Evolutionary conservation across 2,329 filamentous ascomycete species (phyloP), one percentile per base, ranked within the genome.

Genomic region (Proliferodiscus dingleyae): DNA sequence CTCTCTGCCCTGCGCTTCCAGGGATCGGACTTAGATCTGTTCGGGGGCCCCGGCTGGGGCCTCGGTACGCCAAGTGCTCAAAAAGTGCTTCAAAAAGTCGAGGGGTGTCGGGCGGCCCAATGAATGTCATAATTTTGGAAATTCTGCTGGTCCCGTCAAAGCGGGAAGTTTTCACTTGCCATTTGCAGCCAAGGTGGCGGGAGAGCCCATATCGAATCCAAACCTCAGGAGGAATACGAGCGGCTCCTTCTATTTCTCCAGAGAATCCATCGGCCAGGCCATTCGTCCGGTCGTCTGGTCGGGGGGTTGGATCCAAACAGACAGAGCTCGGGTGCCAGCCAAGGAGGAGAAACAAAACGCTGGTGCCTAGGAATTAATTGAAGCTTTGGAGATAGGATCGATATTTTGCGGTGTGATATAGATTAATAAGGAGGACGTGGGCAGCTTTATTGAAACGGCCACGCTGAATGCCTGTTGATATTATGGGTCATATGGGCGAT

Each of bases 391-490:
- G 43, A 48, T 47, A 18, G 18, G 33, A 37, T 46, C 30, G 33
- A 39, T 43, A 30, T 32, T 48, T 43, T 47, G 26, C 34, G 32
- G 54, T 57, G 19, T 53, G 48, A 52, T 50, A 44, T 57, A 56
- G 26, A 58, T 56, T 55, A 56, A 54, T 47, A 43, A 44, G 19
- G 37, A 33, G 47, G 37, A 29, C 40, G 41, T 46, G 49, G 40
- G 43, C 48, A 24, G 46, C 45, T 33, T 46, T 45, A 47, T 49
- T 54, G 54, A 55, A 55, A 57, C 54, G 50, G 45, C 36, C 43
- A 33, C 43, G 44, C n/a, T 15, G 22, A 29, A 51, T 51, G 51
- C 48, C 41, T 34, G 46, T 43, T 22, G 6, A 38, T 46, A 43
- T 47, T 47, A 52, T 43, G 46, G 50, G 26, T 57, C 43, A 51